These are phyloP conservation scores for Tagetes patula DNA, from an alignment of 129 eudicot species.

Conservation along the genomic window DNA sequence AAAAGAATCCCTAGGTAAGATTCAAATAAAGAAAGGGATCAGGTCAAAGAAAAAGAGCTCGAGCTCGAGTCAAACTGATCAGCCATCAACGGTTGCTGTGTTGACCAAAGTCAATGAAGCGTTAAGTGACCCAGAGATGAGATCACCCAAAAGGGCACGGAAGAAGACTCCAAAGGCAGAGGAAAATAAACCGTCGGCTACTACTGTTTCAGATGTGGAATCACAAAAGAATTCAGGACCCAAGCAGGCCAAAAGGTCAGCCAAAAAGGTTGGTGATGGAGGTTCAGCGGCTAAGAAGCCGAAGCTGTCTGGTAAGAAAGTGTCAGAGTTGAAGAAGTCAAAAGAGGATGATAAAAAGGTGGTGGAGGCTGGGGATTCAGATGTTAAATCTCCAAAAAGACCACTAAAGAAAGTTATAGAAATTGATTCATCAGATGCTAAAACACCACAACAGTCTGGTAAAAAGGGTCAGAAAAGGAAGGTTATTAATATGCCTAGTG, in stretches of 20 bases:
- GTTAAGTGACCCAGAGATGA: slow-evolving; percentile 39
- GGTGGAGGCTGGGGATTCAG: slow-evolving; percentile 22
- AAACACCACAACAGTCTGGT: slow-evolving; percentile 29
- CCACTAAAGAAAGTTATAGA: slow-evolving; percentile 23
- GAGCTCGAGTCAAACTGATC: neutral
- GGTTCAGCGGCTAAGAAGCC: slow-evolving; percentile 17
- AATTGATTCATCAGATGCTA: slow-evolving; percentile 33
- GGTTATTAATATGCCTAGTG: neutral
- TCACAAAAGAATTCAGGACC: neutral
- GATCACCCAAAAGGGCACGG: slow-evolving; percentile 31
- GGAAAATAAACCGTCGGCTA: slow-evolving; percentile 30
- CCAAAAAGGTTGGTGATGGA: too few species aligned
- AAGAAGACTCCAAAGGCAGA: slow-evolving; percentile 34
- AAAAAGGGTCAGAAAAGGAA: slow-evolving; percentile 35
- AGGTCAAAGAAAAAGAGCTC: slow-evolving; percentile 26
- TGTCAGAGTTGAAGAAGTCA: slow-evolving; percentile 27
- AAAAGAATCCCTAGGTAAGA: slow-evolving; percentile 23
- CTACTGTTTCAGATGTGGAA: slow-evolving; percentile 20
- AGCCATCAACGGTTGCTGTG: slow-evolving; percentile 29
- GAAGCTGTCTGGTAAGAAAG: slow-evolving; percentile 29
- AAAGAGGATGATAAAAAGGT: slow-evolving; percentile 24
- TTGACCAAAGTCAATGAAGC: slow-evolving; percentile 23
- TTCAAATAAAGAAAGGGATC: slow-evolving; percentile 10
- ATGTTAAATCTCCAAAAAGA: slow-evolving; percentile 13
- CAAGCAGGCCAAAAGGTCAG: too few species aligned